These are phyloP conservation scores for Leonotis leonurus DNA, from an alignment of 257 asterid genomes.

Conservation along the genomic window DNA sequence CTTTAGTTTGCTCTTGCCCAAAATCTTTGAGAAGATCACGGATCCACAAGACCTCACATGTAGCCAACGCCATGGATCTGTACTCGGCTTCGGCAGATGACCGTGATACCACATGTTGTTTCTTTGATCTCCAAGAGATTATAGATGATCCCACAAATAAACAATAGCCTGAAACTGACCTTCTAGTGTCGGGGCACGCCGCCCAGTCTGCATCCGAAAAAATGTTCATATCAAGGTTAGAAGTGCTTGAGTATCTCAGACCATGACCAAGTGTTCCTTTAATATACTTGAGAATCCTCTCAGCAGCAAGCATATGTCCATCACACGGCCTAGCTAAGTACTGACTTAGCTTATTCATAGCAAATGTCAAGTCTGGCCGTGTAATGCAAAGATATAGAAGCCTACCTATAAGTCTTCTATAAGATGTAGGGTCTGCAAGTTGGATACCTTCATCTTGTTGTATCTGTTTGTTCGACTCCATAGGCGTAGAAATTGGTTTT, in stretches of 20 bases:
- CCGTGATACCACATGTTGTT: neutral
- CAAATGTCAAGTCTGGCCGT: neutral
- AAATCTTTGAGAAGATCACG: neutral
- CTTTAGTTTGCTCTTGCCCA: neutral
- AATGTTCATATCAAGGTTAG: neutral
- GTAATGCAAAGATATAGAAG: no score
- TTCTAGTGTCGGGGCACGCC: neutral
- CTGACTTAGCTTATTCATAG: neutral
- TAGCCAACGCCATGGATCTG: neutral
- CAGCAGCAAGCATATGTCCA: neutral
- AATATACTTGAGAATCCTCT: no score
- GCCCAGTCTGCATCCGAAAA: neutral
- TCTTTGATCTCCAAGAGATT: neutral
- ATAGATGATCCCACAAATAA: neutral
- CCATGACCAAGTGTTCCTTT: neutral
- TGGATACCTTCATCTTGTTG: neutral
- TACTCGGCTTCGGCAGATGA: neutral
- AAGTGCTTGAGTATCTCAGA: neutral
- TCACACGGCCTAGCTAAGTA: neutral
- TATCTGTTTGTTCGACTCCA: neutral
- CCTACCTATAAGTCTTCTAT: neutral
- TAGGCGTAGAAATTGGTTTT: neutral
- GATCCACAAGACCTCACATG: neutral
- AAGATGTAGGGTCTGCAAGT: neutral
- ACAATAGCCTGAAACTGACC: neutral